Base-by-base conservation (phyloP, 2,329 filamentous ascomycete genomes). In the Zymoseptoria crescenta region DNA sequence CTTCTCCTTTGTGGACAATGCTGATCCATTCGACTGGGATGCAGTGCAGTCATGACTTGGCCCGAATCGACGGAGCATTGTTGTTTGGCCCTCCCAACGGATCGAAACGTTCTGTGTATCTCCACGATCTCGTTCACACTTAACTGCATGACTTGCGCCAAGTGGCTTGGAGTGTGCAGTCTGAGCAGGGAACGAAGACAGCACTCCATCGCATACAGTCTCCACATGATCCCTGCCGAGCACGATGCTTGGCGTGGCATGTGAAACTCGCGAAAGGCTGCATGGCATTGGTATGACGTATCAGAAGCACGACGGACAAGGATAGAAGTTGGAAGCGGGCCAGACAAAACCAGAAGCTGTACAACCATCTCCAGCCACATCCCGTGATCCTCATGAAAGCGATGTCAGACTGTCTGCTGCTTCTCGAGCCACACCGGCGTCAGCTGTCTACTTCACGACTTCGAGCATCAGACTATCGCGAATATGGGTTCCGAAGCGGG, bases 1-100 rank as follows among this genome's bases (percentile, higher is more conserved):
- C 27, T 64, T 70, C 54, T 67, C 68, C 3, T 71, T 71, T 48
- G 51, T 69, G n/a, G 69, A 72, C 35, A 64, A 70, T 56, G 21
- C 65, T 29, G 64, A 60, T 28, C 64, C 65, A 8, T 59, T 68
- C 35, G 64, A 69, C 45, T 69, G 61, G 61, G 63, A 53, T 21
- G 49, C 53, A 10, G 49, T 56, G n/a, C 54, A 56, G 21, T 54
- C 58, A 52, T 64, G 58, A 58, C 8, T 6, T 45, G 13, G 13
- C 6, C 35, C 24, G 7, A 6, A 4, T n/a, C 35, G 35, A 16
- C 35, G 7, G 2, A 45, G 13, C 35, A 13, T 3, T 13, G 4
- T 7, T 45, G 4, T 45, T 45, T 5, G 7, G 1, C 16, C 4
- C 16, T 45, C 35, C 16, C 35, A 13, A 7, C 16, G n/a, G 35